phyloP scores from a whole-genome alignment of 495 filamentous ascomycete species.

The Endocarpon pusillum region DNA sequence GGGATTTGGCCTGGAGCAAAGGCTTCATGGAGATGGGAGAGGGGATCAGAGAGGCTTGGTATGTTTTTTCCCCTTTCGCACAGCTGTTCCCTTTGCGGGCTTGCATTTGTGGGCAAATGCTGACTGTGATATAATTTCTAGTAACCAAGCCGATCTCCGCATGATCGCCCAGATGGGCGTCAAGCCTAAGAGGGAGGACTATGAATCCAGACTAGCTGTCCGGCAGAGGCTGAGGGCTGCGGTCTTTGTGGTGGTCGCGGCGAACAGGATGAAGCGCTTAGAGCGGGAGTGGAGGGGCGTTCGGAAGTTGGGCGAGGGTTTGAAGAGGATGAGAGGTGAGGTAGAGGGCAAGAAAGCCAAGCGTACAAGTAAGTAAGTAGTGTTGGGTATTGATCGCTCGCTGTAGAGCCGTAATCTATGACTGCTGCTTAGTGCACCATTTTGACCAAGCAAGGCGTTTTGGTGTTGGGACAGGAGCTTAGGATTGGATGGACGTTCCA shows the following conservation, averaged over 20 bases:
- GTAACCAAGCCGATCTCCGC: slow-evolving; percentile 79
- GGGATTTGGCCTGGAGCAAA: slow-evolving; percentile 66
- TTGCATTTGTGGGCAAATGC: slow-evolving; percentile 7
- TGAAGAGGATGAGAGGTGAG: slow-evolving; percentile 28
- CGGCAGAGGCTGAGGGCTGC: slow-evolving; percentile 31
- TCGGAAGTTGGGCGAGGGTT: slow-evolving; percentile 27
- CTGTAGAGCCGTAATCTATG: too few species aligned
- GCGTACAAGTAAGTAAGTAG: too few species aligned
- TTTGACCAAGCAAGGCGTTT: too few species aligned
- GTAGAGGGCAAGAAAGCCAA: slow-evolving; percentile 25
- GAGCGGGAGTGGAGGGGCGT: slow-evolving; percentile 31
- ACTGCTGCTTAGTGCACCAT: too few species aligned
- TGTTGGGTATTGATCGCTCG: too few species aligned
- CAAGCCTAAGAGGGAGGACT: slow-evolving; percentile 24
- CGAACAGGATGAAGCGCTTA: slow-evolving; percentile 36
- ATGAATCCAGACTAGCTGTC: slow-evolving; percentile 5
- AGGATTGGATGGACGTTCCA: too few species aligned
- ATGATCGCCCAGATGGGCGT: slow-evolving; percentile 70
- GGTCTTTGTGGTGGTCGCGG: slow-evolving; percentile 34
- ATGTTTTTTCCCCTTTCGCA: slow-evolving; percentile 24
- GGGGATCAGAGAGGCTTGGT: slow-evolving; percentile 69
- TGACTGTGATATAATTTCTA: slow-evolving; percentile 22
- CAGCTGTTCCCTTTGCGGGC: slow-evolving; percentile 4
- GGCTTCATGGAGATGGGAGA: slow-evolving; percentile 58
- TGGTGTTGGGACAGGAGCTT: too few species aligned